Base-by-base conservation (phyloP, 352 stramenopile species). In the Phytophthora fragariaefolia region DNA sequence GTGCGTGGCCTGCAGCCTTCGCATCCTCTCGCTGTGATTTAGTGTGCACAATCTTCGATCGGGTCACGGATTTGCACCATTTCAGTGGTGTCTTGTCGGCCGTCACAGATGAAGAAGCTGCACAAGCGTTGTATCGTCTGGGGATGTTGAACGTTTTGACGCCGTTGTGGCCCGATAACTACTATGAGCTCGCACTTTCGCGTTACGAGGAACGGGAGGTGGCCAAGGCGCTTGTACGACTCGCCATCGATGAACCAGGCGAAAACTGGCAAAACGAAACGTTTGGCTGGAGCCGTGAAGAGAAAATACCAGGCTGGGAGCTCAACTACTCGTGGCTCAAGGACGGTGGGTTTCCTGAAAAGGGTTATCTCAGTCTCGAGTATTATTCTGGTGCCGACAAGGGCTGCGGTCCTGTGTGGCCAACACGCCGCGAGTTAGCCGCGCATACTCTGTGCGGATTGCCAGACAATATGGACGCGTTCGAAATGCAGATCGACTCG, bases 251-350 rank as follows among this genome's bases (percentile, higher is more conserved):
- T 23, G 86, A 94, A 46, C 86, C 86, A 0, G 86, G 86, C 5
- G 83, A 94, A 63, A 94, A 94, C 64, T 94, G 86, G 86, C 82
- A 90, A 60, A 67, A 71, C 10, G 82, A 92, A 58, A 92, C 76
- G 8, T 94, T 92, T 62, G 83, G 83, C 12, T 92, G 83, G 86
- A 89, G 77, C 28, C 80, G 83, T 23, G 81, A 87, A n/a, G 84
- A 94, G 66, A 76, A 83, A 30, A 88, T 94, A 23, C 86, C 86
- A 0, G 86, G 86, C 18, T 94, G 86, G 86, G 81, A 92, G 57
- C 83, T 94, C 57, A 92, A 92, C 42, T 68, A 87, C 48, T 90
- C 81, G 51, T 94, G 86, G 86, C 75, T 92, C 42, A 91, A 90
- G 61, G 86, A 94, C 60, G 80, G 84, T 22, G 83, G 81, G 1